Conservation (phyloP, 2,329 filamentous ascomycete species). For the Aspergillus phoenicis region DNA sequence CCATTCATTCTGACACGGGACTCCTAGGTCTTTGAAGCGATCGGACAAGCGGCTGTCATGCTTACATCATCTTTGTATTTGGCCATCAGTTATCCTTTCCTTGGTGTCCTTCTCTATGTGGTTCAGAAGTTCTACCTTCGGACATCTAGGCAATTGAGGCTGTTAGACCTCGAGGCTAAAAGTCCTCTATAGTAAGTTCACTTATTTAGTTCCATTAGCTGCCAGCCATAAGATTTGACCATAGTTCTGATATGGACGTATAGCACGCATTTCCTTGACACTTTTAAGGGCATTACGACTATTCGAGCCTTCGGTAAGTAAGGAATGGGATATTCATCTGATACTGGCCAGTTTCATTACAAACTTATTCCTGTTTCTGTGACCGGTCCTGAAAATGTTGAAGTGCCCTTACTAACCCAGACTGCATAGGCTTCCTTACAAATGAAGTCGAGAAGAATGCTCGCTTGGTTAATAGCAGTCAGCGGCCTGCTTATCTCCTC, state of each 20-base stretch:
- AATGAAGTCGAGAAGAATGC: conserved; percentile 24
- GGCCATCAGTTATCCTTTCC: conserved; percentile 22
- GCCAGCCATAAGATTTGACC: not conserved
- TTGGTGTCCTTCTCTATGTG: not conserved
- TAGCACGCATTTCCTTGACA: not conserved
- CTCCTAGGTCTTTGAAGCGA: conserved; percentile 16
- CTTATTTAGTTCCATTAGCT: not conserved
- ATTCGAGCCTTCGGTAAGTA: not conserved
- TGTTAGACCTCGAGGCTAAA: not conserved
- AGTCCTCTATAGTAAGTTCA: not conserved
- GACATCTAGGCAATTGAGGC: not conserved
- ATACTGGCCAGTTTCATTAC: too few relatives aligned
- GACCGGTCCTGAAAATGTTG: too few relatives aligned
- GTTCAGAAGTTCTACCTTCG: conserved; percentile 1
- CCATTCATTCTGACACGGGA: not conserved
- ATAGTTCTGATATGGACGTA: too few relatives aligned
- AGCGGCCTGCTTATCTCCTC: not conserved
- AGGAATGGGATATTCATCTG: not conserved
- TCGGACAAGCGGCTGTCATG: conserved; percentile 27
- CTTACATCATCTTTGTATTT: conserved; percentile 27
- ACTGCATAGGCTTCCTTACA: not conserved
- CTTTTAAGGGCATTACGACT: not conserved
- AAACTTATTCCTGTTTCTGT: not conserved
- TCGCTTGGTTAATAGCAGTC: not conserved
- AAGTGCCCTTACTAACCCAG: not conserved